Evolutionary conservation across 78 protist species (phyloP).

Genomic region (Dictyostelium brefeldianum): DNA sequence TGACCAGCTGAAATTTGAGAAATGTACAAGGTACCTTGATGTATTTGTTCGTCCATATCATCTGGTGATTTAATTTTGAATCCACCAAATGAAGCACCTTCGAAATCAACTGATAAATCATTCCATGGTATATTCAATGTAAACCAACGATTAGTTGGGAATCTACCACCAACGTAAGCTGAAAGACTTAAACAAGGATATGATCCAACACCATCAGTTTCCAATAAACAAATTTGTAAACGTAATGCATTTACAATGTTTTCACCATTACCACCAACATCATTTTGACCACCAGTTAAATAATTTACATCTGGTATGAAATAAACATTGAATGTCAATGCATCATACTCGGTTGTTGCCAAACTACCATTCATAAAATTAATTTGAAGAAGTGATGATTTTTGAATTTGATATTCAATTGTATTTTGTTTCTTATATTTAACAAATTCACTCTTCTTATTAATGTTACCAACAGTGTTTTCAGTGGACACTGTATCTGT

Average conservation of each 20-base stretch:
- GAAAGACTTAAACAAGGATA: slow-evolving; percentile 32
- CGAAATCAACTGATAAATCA: slow-evolving; percentile 14
- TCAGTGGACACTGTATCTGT: not conserved
- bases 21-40: slow-evolving; percentile 24
- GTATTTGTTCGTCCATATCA: slow-evolving; percentile 1
- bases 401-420: not conserved
- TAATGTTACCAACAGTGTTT: not conserved
- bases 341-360: not conserved
- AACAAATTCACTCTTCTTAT: not conserved
- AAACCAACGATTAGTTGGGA: slow-evolving; percentile 45
- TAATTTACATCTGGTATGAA: not conserved
- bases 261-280: not conserved
- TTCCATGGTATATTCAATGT: slow-evolving; percentile 32
- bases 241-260: not conserved
- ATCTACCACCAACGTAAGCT: slow-evolving; percentile 61
- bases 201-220: not conserved
- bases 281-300: not conserved
- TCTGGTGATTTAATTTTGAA: not conserved
- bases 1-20: not conserved
- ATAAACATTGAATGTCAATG: not conserved
- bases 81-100: slow-evolving; percentile 1
- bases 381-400: not conserved
- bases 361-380: not conserved
- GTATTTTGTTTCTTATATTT: not conserved
- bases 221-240: not conserved